A percentile compares a stretch with the other conserved stretches of the same genome.
These are phyloP conservation scores for Mycena alexandri DNA, from an alignment of 768 basidiomycete species.

Conservation along the genomic window DNA sequence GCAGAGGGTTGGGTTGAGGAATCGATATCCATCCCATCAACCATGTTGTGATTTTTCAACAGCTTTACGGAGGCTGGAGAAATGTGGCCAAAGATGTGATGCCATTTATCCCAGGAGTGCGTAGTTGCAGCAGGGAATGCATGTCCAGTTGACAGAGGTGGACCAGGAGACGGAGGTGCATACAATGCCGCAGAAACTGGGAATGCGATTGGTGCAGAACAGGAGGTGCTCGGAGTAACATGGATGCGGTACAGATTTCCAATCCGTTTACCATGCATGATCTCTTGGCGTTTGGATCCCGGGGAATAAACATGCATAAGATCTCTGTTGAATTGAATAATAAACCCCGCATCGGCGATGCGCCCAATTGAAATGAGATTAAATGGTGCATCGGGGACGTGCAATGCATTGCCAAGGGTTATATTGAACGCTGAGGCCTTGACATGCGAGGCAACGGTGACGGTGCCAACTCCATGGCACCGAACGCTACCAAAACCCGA, in stretches of 20 bases:
- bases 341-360: constrained; percentile 28
- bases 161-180: no score
- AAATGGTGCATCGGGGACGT: constrained; percentile 33
- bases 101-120: no score
- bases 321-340: constrained; percentile 27
- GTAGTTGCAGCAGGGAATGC: no score
- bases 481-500: constrained; percentile 1
- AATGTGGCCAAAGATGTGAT: constrained; percentile 24
- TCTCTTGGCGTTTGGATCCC: constrained; percentile 4
- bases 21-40: constrained; percentile 38
- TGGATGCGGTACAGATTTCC: constrained; percentile 25
- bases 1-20: constrained; percentile 19
- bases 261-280: constrained; percentile 19
- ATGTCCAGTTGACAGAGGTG: no score
- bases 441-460: constrained; percentile 11
- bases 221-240: constrained; percentile 26
- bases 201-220: no score
- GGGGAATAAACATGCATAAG: constrained; percentile 30
- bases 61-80: constrained; percentile 23
- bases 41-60: constrained; percentile 37
- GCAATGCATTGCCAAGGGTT: constrained; percentile 16
- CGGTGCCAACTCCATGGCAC: constrained; percentile 17
- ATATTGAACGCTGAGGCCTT: neutral
- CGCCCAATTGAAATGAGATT: constrained; percentile 11
- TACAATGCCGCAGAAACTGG: no score